A percentile compares a stretch with the other conserved stretches of the same genome.
These are phyloP conservation scores for Cantharellus anzutake DNA, from an alignment of 768 basidiomycete species.

Conservation along the genomic window DNA sequence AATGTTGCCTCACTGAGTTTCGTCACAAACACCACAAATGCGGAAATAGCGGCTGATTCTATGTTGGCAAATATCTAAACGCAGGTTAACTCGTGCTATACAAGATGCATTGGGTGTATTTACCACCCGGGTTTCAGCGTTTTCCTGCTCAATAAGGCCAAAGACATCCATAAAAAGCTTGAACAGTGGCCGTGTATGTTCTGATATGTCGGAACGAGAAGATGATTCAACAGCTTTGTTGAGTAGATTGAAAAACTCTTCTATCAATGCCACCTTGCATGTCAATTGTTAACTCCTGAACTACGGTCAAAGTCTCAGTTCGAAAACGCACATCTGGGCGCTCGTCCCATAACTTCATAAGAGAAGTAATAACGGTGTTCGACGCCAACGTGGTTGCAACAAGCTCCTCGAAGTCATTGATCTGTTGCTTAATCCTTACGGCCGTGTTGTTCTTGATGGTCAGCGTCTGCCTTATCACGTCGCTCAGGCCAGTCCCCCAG, in stretches of 20 bases:
- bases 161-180: slow-evolving; percentile 66
- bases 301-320: background rate
- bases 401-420: slow-evolving; percentile 6
- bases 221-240: slow-evolving; percentile 45
- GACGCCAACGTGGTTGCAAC: slow-evolving; percentile 5
- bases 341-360: slow-evolving; percentile 3
- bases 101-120: background rate
- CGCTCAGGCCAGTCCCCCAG: slow-evolving; percentile 45
- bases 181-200: slow-evolving; percentile 48
- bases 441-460: background rate
- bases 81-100: background rate
- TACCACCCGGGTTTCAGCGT: slow-evolving; percentile 4
- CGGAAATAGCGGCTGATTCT: slow-evolving; percentile 29
- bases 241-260: slow-evolving; percentile 41
- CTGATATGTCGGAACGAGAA: slow-evolving; percentile 40
- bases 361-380: slow-evolving; percentile 3
- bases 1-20: slow-evolving; percentile 88
- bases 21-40: slow-evolving; percentile 77
- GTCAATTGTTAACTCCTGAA: background rate
- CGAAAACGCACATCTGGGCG: background rate
- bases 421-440: background rate
- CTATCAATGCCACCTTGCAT: background rate
- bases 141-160: slow-evolving; percentile 26
- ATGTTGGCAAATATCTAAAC: slow-evolving; percentile 18
- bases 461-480: slow-evolving; percentile 21